These are phyloP conservation scores for Cercophora samala DNA, from an alignment of 495 filamentous ascomycete species.

Conservation along the genomic window DNA sequence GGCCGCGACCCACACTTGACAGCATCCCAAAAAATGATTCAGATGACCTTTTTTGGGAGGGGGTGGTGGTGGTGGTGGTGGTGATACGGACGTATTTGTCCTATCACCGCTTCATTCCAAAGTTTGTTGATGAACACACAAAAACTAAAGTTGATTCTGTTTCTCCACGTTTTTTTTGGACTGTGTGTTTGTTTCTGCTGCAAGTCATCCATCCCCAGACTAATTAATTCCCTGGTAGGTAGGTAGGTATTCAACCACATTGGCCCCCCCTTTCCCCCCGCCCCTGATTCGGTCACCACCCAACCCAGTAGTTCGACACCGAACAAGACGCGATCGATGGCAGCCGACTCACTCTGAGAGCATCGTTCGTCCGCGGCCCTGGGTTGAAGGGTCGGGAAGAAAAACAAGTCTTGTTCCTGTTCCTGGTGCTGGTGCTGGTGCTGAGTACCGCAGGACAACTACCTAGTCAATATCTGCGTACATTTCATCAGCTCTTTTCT, in stretches of 20 bases:
- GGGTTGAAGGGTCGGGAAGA: not conserved
- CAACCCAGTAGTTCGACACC: not conserved
- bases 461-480: too few species aligned
- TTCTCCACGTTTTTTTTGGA: not conserved
- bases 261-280: too few species aligned
- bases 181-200: not conserved
- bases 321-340: not conserved
- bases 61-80: too few species aligned
- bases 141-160: not conserved
- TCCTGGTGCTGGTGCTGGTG: too few species aligned
- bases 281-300: not conserved
- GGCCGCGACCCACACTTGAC: conserved; percentile 13
- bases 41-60: conserved; percentile 12
- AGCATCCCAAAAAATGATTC: conserved; percentile 9
- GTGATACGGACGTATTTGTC: not conserved
- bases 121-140: too few species aligned
- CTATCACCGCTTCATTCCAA: not conserved
- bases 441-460: too few species aligned
- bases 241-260: not conserved
- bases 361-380: not conserved
- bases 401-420: too few species aligned
- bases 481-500: too few species aligned
- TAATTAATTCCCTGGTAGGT: too few species aligned
- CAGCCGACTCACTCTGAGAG: not conserved
- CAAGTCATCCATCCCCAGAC: not conserved